Percentiles rank a stretch among this genome's conserved stretches.
phyloP scores from a whole-genome alignment of 2,329 filamentous ascomycete species.

The Emmonsiellopsis sp. region DNA sequence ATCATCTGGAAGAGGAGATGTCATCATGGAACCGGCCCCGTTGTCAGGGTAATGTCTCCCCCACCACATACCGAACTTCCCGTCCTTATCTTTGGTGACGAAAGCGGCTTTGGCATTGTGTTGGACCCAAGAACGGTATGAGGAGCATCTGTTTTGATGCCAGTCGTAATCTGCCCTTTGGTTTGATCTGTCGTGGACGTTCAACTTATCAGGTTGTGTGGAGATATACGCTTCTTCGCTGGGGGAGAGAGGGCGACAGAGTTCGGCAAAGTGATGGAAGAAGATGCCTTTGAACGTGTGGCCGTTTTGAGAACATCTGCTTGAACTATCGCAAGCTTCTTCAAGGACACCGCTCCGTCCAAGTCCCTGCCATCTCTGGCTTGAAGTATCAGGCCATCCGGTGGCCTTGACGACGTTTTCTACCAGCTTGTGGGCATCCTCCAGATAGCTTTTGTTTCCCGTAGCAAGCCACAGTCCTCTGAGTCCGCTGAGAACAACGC shows the following conservation, averaged over 20 bases:
- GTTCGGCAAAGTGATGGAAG: conserved; percentile 76
- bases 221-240: conserved; percentile 38
- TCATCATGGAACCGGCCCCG: conserved; percentile 8
- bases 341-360: conserved; percentile 74
- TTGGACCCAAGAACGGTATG: conserved; percentile 66
- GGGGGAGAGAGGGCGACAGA: conserved; percentile 59
- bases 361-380: conserved; percentile 59
- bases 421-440: conserved; percentile 72
- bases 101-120: conserved; percentile 70
- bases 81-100: conserved; percentile 55
- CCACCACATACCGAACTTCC: conserved; percentile 87
- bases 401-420: conserved; percentile 66
- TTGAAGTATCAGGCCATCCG: conserved; percentile 51
- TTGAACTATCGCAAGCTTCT: conserved; percentile 69
- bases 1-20: conserved; percentile 28
- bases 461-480: conserved; percentile 73
- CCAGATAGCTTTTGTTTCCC: conserved; percentile 59
- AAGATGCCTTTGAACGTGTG: conserved; percentile 95
- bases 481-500: conserved; percentile 74
- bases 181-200: conserved; percentile 30
- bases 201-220: conserved; percentile 15
- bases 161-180: conserved; percentile 35
- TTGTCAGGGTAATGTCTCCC: conserved; percentile 31
- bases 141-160: conserved; percentile 54
- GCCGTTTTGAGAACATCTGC: conserved; percentile 68